Evolutionary conservation across 1,139 yeast species (phyloP), one percentile per base, ranked within the genome.

Genomic region (Saccharomyces pastorianus): DNA sequence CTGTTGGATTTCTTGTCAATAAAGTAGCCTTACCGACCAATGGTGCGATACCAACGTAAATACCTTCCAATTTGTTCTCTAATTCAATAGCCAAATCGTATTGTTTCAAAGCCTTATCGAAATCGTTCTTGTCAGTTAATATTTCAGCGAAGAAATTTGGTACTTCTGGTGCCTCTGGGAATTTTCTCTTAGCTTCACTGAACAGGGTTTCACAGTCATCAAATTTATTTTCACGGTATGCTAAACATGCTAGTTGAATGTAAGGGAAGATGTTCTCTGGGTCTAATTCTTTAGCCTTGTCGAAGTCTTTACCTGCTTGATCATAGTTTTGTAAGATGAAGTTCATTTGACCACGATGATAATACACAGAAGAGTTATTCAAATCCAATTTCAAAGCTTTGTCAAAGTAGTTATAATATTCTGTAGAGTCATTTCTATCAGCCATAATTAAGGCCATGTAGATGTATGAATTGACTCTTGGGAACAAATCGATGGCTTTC

Each of bases 141-240:
- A 93, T 85, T 75, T 93, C 99, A 68, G 98, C 99, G 68, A 84
- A 89, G 73, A 91, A 95, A 76, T 90, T 91, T 74, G 95, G 96
- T 64, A 90, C 88, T 72, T 89, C 97, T 53, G 97, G 89, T 52
- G 86, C 80, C 38, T 93, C 81, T 63, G 96, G 95, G 82, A 88
- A 89, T 69, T 78, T 79, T 71, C 79, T 77, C 66, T 83, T 82
- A 48, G 96, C 89, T 62, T 81, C 83, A 61, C 81, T 78, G 75
- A 93, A 93, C 60, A 82, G 76, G 57, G 80, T 79, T 69, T 82
- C 82, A 57, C 95, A 84, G 55, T 77, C 81, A 32, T 72, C 74
- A 54, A 77, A 71, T 52, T 82, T 76, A 53, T 91, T 91, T 68
- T 83, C 82, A 76, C 93, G 89, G 80, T 91, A 91, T 58, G 87